phyloP scores from a whole-genome alignment of 345 rosid species.

The Eutrema japonicum region DNA sequence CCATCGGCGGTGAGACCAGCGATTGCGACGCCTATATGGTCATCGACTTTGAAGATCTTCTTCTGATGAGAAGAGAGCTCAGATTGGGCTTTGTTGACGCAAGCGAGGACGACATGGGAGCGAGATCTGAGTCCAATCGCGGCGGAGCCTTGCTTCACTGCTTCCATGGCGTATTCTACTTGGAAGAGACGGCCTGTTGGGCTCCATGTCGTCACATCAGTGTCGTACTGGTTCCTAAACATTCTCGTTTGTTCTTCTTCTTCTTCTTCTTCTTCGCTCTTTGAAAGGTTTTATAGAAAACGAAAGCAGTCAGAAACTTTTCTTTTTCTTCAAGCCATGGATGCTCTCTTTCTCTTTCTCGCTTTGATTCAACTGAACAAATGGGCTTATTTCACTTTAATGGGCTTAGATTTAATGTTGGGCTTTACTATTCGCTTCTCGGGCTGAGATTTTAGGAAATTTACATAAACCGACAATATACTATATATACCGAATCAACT shows the following conservation, averaged over 20 bases:
- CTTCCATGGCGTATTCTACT: constrained; percentile 99
- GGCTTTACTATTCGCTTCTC: background rate
- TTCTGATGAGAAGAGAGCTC: constrained; percentile 97
- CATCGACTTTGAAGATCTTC: constrained; percentile 98
- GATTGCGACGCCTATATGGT: constrained; percentile 96
- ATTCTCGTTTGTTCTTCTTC: constrained; percentile 33
- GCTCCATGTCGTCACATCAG: constrained; percentile 99
- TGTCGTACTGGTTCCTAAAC: constrained; percentile 99
- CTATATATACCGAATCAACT: too few relatives aligned
- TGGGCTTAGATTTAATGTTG: background rate
- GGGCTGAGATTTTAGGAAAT: too few relatives aligned
- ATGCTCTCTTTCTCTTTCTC: constrained; percentile 14
- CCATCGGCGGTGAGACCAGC: constrained; percentile 99
- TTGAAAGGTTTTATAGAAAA: constrained; percentile 20
- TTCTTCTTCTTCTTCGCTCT: background rate
- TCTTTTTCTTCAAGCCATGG: constrained; percentile 49
- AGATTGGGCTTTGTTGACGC: constrained; percentile 90
- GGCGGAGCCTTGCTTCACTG: constrained; percentile 98
- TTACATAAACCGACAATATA: too few relatives aligned
- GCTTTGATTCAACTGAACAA: background rate
- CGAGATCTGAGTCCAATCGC: constrained; percentile 99
- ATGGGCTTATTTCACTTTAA: constrained; percentile 15
- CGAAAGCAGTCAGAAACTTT: constrained; percentile 7
- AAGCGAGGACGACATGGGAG: constrained; percentile 86
- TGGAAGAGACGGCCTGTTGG: constrained; percentile 95